Percentiles rank a stretch among this genome's conserved stretches.
phyloP scores from a whole-genome alignment of 1,284 basidiomycete genomes.

The Filobasidium uniguttulatum region DNA sequence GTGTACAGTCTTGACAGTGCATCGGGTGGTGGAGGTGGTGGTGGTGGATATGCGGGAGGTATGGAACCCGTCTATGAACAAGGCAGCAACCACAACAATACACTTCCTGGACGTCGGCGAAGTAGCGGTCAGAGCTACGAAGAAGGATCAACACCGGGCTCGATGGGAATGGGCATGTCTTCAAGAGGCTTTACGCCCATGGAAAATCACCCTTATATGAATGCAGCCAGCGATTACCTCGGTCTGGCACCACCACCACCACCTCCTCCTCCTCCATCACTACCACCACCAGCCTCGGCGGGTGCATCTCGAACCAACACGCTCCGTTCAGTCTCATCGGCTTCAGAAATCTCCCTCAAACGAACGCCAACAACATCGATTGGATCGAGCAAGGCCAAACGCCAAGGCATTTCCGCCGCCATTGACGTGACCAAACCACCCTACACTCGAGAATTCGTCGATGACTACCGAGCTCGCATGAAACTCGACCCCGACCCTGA shows the following conservation, averaged over 20 bases:
- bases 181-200: too few relatives aligned
- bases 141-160: too few relatives aligned
- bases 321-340: slow-evolving; percentile 16
- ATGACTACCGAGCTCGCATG: slow-evolving; percentile 90
- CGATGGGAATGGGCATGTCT: too few relatives aligned
- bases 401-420: slow-evolving; percentile 46
- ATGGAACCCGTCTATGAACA: too few relatives aligned
- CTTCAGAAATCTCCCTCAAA: slow-evolving; percentile 22
- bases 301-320: background rate
- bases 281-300: slow-evolving; percentile 2
- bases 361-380: slow-evolving; percentile 41
- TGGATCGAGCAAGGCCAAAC: slow-evolving; percentile 39
- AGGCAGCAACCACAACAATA: too few relatives aligned
- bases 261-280: slow-evolving; percentile 21
- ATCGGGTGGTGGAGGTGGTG: too few relatives aligned
- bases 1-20: slow-evolving; percentile 35
- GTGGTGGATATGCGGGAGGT: too few relatives aligned
- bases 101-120: too few relatives aligned
- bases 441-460: slow-evolving; percentile 91
- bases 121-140: too few relatives aligned
- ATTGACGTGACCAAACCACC: slow-evolving; percentile 75
- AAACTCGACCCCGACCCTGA: slow-evolving; percentile 97
- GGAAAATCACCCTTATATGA: slow-evolving; percentile 36
- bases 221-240: slow-evolving; percentile 51
- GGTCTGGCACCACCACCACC: slow-evolving; percentile 42